Conservation (phyloP, 1,284 basidiomycete genomes). For the Ceratobasidium sp. region DNA sequence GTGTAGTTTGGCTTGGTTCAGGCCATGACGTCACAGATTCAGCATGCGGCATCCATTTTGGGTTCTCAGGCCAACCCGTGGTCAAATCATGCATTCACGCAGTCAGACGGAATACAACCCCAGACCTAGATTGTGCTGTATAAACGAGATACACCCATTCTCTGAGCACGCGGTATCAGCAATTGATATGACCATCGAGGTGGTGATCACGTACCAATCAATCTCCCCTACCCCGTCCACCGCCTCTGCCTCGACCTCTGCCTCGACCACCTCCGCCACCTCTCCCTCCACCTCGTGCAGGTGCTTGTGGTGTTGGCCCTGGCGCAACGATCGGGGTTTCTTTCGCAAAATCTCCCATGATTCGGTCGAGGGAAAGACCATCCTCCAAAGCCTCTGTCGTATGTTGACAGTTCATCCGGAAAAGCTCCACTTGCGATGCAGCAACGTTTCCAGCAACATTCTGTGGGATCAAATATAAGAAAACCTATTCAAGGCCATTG, state of each 20-base stretch:
- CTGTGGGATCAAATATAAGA: not conserved
- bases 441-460: slow-evolving; percentile 42
- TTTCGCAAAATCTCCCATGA: slow-evolving; percentile 39
- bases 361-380: slow-evolving; percentile 33
- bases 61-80: too few species aligned
- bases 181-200: too few species aligned
- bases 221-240: slow-evolving; percentile 7
- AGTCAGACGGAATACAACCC: too few species aligned
- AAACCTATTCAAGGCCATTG: not conserved
- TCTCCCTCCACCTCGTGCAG: slow-evolving; percentile 13
- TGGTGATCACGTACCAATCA: slow-evolving; percentile 1
- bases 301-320: not conserved
- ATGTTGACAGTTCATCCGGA: slow-evolving; percentile 41
- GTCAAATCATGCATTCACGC: too few species aligned
- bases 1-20: too few species aligned
- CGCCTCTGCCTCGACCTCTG: slow-evolving; percentile 19
- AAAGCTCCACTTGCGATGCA: slow-evolving; percentile 28
- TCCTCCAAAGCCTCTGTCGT: slow-evolving; percentile 26
- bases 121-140: too few species aligned
- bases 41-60: too few species aligned
- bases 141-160: too few species aligned
- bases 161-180: too few species aligned
- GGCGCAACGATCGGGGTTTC: slow-evolving; percentile 16
- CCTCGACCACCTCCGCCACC: slow-evolving; percentile 31
- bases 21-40: too few species aligned